Evolutionary conservation across 2,329 filamentous ascomycete genomes (phyloP), one percentile per base, ranked within the genome.

Genomic region (Aspergillus pseudoterreus): DNA sequence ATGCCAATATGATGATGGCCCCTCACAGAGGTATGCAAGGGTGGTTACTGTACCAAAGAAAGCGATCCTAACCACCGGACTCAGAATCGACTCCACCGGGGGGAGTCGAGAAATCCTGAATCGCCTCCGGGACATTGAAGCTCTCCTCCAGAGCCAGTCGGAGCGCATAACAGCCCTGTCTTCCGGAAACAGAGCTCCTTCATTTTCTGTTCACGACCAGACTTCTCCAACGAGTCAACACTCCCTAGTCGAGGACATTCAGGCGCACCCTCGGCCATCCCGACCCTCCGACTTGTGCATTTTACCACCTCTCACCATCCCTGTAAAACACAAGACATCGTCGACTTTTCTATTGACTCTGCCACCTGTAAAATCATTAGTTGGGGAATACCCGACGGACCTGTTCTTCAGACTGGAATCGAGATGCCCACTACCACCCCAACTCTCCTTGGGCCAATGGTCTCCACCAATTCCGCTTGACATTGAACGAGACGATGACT

Each of bases 311-410:
- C 33, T 45, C n/a, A 45, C 43, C 12, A 45, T 45, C 12, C 43
- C 43, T 17, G 43, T 45, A n/a, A 45, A 45, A 19, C 43, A 45
- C 15, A 45, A 45, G 43, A 45, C 43, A 32, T 45, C 43, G n/a
- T 45, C 43, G 24, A 45, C n/a, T 22, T 45, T 30, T 12, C 43
- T 45, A 30, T 30, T 45, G 43, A 45, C 24, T 6, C 15, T 45
- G 43, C 24, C 43, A 17, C 33, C 43, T 11, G 33, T 45, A 6
- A 45, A 32, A 19, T 15, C 43, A 11, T 27, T 45, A 12, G 17
- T 45, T 12, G 43, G 43, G 6, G 43, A 45, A 33, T 45, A 45
- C 15, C 43, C 43, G 9, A 24, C 43, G 3, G 43, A 45, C 14
- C 43, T 45, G 27, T 45, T 45, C 27, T 45, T 45, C 43, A 17